Evolutionary conservation across 306 rosid species (phyloP).

Genomic region (Nissolia schottii): DNA sequence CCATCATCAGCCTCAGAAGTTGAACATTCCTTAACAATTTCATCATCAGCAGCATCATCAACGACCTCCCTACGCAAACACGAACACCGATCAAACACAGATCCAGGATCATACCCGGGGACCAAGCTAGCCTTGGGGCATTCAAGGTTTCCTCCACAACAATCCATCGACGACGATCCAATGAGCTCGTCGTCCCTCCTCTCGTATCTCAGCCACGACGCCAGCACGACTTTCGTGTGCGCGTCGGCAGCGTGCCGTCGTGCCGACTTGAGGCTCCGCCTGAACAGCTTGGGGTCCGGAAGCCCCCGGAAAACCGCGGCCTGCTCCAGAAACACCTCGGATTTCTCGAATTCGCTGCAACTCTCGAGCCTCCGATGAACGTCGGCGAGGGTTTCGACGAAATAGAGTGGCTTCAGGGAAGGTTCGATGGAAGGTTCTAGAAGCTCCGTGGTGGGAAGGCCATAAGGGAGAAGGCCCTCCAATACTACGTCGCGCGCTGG

Average conservation of each 20-base stretch:
- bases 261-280: slow-evolving; percentile 65
- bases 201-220: slow-evolving; percentile 71
- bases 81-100: slow-evolving; percentile 48
- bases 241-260: slow-evolving; percentile 71
- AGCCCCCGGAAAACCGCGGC: slow-evolving; percentile 46
- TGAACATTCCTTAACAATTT: slow-evolving; percentile 30
- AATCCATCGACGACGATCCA: slow-evolving; percentile 56
- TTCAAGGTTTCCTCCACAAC: slow-evolving; percentile 64
- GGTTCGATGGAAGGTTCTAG: slow-evolving; percentile 64
- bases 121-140: slow-evolving; percentile 66
- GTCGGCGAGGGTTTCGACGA: slow-evolving; percentile 43
- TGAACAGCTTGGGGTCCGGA: slow-evolving; percentile 58
- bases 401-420: slow-evolving; percentile 44
- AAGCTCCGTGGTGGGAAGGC: slow-evolving; percentile 57
- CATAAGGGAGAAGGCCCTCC: slow-evolving; percentile 58
- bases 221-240: slow-evolving; percentile 62
- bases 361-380: slow-evolving; percentile 43
- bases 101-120: slow-evolving; percentile 59
- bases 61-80: slow-evolving; percentile 24
- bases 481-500: background rate
- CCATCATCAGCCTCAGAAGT: slow-evolving; percentile 59
- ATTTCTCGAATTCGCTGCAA: slow-evolving; percentile 50
- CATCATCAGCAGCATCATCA: slow-evolving; percentile 8
- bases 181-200: slow-evolving; percentile 79
- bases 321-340: slow-evolving; percentile 54